Evolutionary conservation across 441 rosid genomes (phyloP), one percentile per base, ranked within the genome.

Genomic region (Raphanus hybrid): DNA sequence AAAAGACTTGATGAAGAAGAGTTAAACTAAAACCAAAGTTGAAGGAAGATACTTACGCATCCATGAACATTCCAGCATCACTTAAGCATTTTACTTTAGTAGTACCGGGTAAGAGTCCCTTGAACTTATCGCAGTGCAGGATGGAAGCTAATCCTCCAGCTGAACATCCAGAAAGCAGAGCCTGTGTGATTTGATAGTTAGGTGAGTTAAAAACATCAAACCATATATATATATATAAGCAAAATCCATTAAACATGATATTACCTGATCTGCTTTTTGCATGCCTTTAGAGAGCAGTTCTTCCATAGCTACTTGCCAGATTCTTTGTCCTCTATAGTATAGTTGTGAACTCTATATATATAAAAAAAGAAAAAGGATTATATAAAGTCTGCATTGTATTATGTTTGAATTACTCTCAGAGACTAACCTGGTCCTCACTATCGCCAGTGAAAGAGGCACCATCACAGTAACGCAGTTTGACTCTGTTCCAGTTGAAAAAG

Each of bases 371-470:
- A 62, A 34, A 6, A 63, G 15, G 7, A 64, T 16, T 15, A 9
- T 29, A 45, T 23, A 48, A 48, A 45, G 26, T 23, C 26, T 23
- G 26, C 26, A 23, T 2, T 23, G 2, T 23, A 23, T 23, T 23
- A 23, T 23, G 52, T 7, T 15, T 14, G 2, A 4, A 12, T 32
- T 52, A 50, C 10, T 73, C 60, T 20, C 14, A 0, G 2, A 54
- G 66, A 70, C 82, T 5, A 74, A 86, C 95, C 90, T 87, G 86
- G 77, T 87, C 82, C 48, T 82, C 86, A 67, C 89, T 86, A 15
- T 86, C 87, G 32, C 99, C 98, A 60, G 92, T 84, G 79, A 95
- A 87, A 39, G 99, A 95, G 5, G 97, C 99, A 68, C 99, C 99
- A 77, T 95, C 98, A 71, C 99, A 91, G 77, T 95, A 95, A 37